Evolutionary conservation across 2,329 filamentous ascomycete genomes (phyloP).

Genomic region (Hawksworthiomyces lignivorus): DNA sequence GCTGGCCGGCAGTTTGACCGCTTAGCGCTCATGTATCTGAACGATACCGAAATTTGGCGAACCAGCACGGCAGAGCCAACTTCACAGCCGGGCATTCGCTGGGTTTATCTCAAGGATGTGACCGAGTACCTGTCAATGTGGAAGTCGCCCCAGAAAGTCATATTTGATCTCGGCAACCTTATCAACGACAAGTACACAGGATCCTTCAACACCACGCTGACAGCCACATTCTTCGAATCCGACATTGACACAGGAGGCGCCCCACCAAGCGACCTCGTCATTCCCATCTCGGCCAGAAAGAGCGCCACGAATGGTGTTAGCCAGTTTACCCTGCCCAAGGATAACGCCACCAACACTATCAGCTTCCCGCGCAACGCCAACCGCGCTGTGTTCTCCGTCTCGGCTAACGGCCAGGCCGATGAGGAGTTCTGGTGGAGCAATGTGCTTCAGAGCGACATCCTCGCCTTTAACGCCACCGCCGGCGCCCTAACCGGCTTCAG

Average conservation of each 20-base stretch:
- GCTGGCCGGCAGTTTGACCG: constrained; percentile 69
- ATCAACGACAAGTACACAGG: constrained; percentile 66
- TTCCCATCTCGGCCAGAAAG: constrained; percentile 55
- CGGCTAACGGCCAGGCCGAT: constrained; percentile 64
- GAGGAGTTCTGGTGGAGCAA: constrained; percentile 89
- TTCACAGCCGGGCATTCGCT: constrained; percentile 55
- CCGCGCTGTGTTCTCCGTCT: constrained; percentile 67
- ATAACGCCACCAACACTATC: constrained; percentile 52
- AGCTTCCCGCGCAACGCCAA: constrained; percentile 56
- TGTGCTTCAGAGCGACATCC: constrained; percentile 53
- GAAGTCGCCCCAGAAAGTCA: constrained; percentile 61
- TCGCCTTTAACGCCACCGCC: constrained; percentile 49
- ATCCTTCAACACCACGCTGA: constrained; percentile 64
- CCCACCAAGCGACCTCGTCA: constrained; percentile 53
- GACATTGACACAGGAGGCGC: constrained; percentile 32
- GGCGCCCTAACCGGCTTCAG: constrained; percentile 58
- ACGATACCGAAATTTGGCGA: constrained; percentile 72
- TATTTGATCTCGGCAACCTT: constrained; percentile 73
- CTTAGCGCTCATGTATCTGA: constrained; percentile 66
- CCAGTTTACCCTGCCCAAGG: constrained; percentile 57
- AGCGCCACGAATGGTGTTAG: constrained; percentile 46
- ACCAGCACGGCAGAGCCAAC: constrained; percentile 79
- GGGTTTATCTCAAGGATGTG: constrained; percentile 75
- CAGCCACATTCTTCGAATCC: constrained; percentile 58
- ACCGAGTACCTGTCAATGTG: constrained; percentile 63